Evolutionary conservation across 495 filamentous ascomycete species (phyloP), one percentile per base, ranked within the genome.

Genomic region (Penicillium psychrofluorescens): DNA sequence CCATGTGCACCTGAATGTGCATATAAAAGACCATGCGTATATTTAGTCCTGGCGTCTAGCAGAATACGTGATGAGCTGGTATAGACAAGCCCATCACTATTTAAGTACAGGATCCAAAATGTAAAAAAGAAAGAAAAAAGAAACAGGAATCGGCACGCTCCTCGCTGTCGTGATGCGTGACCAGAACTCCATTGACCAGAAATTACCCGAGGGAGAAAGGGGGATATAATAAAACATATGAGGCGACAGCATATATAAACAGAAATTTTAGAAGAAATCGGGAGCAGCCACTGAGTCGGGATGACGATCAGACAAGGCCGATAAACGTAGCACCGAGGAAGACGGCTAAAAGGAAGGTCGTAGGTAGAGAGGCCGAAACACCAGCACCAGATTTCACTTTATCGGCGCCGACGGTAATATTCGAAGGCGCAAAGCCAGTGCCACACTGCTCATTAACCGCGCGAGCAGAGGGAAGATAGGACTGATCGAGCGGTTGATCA

Each of bases 371-470:
- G 33, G 12, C 36, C 1, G 47, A 41, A 11, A 46, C 29, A 22
- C 38, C 38, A 29, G 34, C 29, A 31, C 49, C 45, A 6, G 49
- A 40, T 9, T 35, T 51, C 7, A 43, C 45, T 16, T n/a, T 46
- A n/a, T 42, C 30, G 5, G 44, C 39, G 1, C 63, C 73, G 2
- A 62, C 61, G 6, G 77, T 77, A 28, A 87, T 58, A 22, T 75
- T 76, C 11, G 73, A 65, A 47, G 78, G 81, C 28, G 79, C 80
- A 49, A 85, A 90, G 2, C 51, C 55, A 0, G 71, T 66, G 0
- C 85, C 85, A 56, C 86, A 90, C 9, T 74, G 64, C 9, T 69
- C 41, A 56, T 91, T 82, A 34, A 92, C 69, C 36, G 77, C 72
- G 54, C 73, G 56, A 0, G 86, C 86, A 0, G 88, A 81, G 4